A percentile compares a stretch with the other conserved stretches of the same genome.
Conservation (phyloP, 768 basidiomycete species). For the Hygrocybe punicea region DNA sequence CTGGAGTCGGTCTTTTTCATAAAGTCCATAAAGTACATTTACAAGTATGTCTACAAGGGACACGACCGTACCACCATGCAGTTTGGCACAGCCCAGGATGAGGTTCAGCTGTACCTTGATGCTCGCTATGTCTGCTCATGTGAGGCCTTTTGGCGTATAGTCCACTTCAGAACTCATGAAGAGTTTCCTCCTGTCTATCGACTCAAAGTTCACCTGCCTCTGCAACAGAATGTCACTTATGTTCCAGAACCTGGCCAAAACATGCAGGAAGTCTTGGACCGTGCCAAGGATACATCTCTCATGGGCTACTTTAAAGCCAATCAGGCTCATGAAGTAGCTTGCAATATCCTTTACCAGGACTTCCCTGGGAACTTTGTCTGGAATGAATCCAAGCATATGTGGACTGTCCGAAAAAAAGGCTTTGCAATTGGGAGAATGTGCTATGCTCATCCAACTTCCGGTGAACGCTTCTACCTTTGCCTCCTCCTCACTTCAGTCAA, state of each 20-base stretch:
- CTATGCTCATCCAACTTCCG: conserved; percentile 25
- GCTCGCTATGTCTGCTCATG: conserved; percentile 34
- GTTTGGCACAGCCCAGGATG: conserved; percentile 32
- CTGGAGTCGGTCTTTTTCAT: conserved; percentile 41
- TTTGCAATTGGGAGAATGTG: conserved; percentile 30
- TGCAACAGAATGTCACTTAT: conserved; percentile 33
- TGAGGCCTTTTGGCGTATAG: conserved; percentile 39
- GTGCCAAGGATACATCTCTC: conserved; percentile 21
- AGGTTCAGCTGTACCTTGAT: conserved; percentile 39
- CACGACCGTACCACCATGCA: conserved; percentile 33
- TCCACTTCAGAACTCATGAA: conserved; percentile 24
- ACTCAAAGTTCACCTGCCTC: conserved; percentile 35
- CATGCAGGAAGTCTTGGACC: conserved; percentile 41
- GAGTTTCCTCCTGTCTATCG: conserved; percentile 30
- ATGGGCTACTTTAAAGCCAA: conserved; percentile 34
- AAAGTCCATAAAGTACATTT: conserved; percentile 42
- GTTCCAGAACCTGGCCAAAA: conserved; percentile 37
- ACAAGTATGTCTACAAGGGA: conserved; percentile 52
- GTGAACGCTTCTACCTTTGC: conserved; percentile 40
- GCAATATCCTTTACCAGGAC: conserved; percentile 27
- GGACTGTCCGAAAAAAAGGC: conserved; percentile 1
- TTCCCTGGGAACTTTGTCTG: conserved; percentile 12
- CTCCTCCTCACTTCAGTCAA: conserved; percentile 38
- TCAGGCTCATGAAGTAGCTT: background rate
- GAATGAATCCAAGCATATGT: conserved; percentile 4